A percentile compares a stretch with the other conserved stretches of the same genome.
phyloP scores from a whole-genome alignment of 352 stramenopile genomes.

The Phytophthora brassicae region DNA sequence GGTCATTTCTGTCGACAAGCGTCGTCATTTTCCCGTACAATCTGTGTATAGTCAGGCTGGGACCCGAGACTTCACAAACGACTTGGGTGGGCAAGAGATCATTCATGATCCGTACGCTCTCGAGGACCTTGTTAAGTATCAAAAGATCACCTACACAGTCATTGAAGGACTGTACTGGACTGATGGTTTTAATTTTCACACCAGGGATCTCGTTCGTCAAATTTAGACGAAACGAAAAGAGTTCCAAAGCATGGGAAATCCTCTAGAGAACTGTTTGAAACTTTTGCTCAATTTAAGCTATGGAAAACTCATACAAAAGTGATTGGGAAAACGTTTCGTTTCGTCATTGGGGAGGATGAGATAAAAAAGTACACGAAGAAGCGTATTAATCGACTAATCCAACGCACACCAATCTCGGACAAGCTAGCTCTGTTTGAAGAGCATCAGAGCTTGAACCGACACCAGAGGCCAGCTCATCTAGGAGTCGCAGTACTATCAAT shows the following conservation, averaged over 20 bases:
- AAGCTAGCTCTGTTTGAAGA: slow-evolving; percentile 7
- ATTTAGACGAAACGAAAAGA: too few species aligned
- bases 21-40: slow-evolving; percentile 2
- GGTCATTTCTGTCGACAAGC: background rate
- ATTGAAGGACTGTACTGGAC: slow-evolving; percentile 9
- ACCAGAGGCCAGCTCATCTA: slow-evolving; percentile 6
- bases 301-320: slow-evolving; percentile 6
- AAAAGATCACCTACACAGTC: background rate
- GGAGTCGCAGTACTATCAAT: background rate
- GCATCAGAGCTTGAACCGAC: background rate
- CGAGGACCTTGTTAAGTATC: slow-evolving; percentile 1
- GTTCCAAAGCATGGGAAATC: slow-evolving; percentile 16
- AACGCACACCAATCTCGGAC: background rate
- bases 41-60: background rate
- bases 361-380: background rate
- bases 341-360: background rate
- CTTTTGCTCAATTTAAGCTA: slow-evolving; percentile 4
- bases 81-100: background rate
- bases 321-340: slow-evolving; percentile 1
- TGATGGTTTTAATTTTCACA: slow-evolving; percentile 11
- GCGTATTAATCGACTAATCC: background rate
- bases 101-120: background rate
- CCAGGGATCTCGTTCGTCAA: background rate
- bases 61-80: slow-evolving; percentile 3
- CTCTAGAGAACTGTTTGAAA: slow-evolving; percentile 2